Evolutionary conservation across 1,284 basidiomycete genomes (phyloP), one percentile per base, ranked within the genome.

Genomic region (Ustilago shanxiensis): DNA sequence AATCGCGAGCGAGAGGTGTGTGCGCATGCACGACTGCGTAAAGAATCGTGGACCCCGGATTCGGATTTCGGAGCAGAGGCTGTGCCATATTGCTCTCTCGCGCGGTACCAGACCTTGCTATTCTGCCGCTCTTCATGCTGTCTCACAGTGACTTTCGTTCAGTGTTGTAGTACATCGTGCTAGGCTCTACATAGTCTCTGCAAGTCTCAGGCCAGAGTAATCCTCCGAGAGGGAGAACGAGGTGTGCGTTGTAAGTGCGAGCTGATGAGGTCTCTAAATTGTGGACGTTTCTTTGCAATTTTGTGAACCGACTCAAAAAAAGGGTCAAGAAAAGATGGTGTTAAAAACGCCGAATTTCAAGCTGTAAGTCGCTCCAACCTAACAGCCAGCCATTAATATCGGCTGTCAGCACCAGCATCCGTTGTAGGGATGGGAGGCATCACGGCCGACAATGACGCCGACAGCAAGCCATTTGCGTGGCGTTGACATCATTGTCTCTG

Each of bases 1-100:
- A 53, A 65, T 65, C 47, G 53, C 37, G 24, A 52, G n/a, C 7
- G 33, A 37, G 58, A 16, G 39, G 53, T 35, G 47, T 24, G 35
- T 20, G 39, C 41, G 56, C 56, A 66, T 72, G 69, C 64, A 63
- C 56, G 31, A 50, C 57, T 60, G 61, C 62, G 58, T 52, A 53
- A 22, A 39, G 37, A 39, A 39, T 39, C 37, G 11, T 9, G n/a
- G n/a, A 28, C 35, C 9, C 60, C 64, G 52, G 56, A 67, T 64
- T 67, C 70, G 65, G 70, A 58, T 39, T 35, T 72, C 70, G 70
- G 70, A 37, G 11, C 33, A 49, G 22, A 20, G 33, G 11, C 39
- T 22, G 47, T n/a, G 13, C 1, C n/a, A 16, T 24, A 29, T 9
- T 24, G 2, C 10, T 31, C 24, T 60, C 20, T 64, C 61, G 67